Evolutionary conservation across 345 rosid species (phyloP).

Genomic region (Salix arbutifolia): DNA sequence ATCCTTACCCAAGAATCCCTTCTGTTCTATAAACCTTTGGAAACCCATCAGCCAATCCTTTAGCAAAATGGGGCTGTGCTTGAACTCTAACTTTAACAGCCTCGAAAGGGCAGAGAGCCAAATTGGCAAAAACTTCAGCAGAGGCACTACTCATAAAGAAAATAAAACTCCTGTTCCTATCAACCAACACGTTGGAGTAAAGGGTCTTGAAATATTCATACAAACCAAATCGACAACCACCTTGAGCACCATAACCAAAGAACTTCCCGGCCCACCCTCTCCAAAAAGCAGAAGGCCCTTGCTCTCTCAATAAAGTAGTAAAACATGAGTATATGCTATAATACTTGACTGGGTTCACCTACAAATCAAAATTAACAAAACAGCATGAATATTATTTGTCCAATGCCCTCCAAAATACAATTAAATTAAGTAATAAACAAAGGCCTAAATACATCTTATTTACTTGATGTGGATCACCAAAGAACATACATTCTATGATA

Average conservation of each 20-base stretch:
- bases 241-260: conserved; percentile 61
- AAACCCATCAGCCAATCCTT: conserved; percentile 57
- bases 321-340: conserved; percentile 44
- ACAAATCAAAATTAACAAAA: conserved; percentile 2
- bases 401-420: too few species aligned
- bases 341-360: conserved; percentile 57
- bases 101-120: conserved; percentile 62
- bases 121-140: conserved; percentile 55
- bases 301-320: conserved; percentile 42
- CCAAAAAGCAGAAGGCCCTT: conserved; percentile 53
- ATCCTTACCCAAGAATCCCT: conserved; percentile 49
- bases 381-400: too few species aligned
- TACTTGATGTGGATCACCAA: too few species aligned
- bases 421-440: too few species aligned
- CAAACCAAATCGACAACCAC: conserved; percentile 57
- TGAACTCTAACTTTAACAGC: conserved; percentile 58
- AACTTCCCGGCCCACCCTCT: conserved; percentile 64
- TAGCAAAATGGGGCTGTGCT: conserved; percentile 54
- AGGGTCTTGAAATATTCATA: conserved; percentile 56
- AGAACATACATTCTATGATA: neutral
- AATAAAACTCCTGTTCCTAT: conserved; percentile 40
- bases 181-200: conserved; percentile 41
- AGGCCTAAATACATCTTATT: too few species aligned
- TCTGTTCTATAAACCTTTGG: conserved; percentile 48
- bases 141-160: conserved; percentile 65